These are phyloP conservation scores for Xylaria sp. DNA, from an alignment of 2,329 filamentous ascomycete genomes.

Conservation along the genomic window DNA sequence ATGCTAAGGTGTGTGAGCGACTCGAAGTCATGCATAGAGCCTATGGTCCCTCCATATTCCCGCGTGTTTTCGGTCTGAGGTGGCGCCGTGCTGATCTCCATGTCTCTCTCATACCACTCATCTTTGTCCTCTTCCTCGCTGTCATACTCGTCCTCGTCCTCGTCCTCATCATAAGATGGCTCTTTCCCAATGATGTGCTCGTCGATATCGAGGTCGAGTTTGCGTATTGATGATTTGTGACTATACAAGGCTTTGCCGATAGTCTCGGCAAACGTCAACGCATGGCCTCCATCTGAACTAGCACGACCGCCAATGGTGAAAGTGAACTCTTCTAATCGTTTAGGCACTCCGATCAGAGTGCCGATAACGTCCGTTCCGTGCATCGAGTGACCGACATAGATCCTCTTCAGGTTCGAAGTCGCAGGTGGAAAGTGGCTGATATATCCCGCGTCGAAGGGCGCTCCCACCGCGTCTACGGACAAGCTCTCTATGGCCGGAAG, in stretches of 20 bases:
- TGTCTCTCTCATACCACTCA: conserved; percentile 18
- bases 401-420: conserved; percentile 24
- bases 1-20: conserved; percentile 25
- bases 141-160: neutral
- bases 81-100: conserved; percentile 16
- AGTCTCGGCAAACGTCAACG: neutral
- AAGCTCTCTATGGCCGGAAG: conserved; percentile 26
- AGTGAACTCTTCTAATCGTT: conserved; percentile 23
- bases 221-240: conserved; percentile 23
- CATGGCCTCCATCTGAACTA: no score
- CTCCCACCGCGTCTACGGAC: conserved; percentile 15
- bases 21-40: conserved; percentile 29
- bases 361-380: conserved; percentile 15
- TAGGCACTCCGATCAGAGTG: conserved; percentile 15
- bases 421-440: conserved; percentile 13
- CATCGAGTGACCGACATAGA: conserved; percentile 1
- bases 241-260: conserved; percentile 21
- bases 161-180: neutral
- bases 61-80: conserved; percentile 3
- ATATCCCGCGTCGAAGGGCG: neutral
- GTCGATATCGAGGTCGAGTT: conserved; percentile 28
- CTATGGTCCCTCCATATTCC: conserved; percentile 21
- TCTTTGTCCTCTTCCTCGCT: neutral
- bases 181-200: neutral
- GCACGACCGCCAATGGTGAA: conserved; percentile 15